Evolutionary conservation across 768 basidiomycete species (phyloP), one percentile per base, ranked within the genome.

Genomic region (Tricholoma bakamatsutake): DNA sequence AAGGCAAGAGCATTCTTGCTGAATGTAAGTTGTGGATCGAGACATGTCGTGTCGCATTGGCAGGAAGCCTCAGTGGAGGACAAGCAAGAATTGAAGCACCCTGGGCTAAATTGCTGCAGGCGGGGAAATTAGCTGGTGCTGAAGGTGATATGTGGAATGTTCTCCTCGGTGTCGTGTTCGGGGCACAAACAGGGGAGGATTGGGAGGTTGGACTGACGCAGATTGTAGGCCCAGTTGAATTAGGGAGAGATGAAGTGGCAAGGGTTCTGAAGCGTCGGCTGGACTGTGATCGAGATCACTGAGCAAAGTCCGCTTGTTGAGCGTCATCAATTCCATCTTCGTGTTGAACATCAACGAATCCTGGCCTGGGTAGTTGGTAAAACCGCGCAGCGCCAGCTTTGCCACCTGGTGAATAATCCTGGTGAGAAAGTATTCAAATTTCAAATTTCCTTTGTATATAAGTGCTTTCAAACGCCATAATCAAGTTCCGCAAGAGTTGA

Each of bases 1-100:
- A 91, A 53, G 90, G 87, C 4, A 78, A 75, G 56, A 71, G 73
- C 18, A 77, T 96, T 18, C 74, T 74, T 18, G 79, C 80, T 1
- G 94, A 98, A 68, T 84, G 82, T 73, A 80, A 85, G 64, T 76
- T 92, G 48, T 93, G 94, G 93, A 77, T 87, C 5, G 88, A 91
- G 70, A 87, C 89, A 6, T 90, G 85, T 56, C 80, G 82, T 27
- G 70, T 73, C 18, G 86, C 83, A 2, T 70, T 93, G 37, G 72
- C 68, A 43, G 78, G 71, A 10, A 67, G 69, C 37, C 69, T 79
- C 39, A 71, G 69, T 21, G 79, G 77, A 54, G 78, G 74, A 48
- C 76, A 67, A 61, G 73, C 69, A 52, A 79, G 83, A 15, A 78
- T 87, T 1, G 87, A 88, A 64, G 80, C 79, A 0, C 90, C 92